Percentiles rank a stretch among this genome's conserved stretches.
Conservation (phyloP, 495 filamentous ascomycete genomes). For the Xylaria palmicola region DNA sequence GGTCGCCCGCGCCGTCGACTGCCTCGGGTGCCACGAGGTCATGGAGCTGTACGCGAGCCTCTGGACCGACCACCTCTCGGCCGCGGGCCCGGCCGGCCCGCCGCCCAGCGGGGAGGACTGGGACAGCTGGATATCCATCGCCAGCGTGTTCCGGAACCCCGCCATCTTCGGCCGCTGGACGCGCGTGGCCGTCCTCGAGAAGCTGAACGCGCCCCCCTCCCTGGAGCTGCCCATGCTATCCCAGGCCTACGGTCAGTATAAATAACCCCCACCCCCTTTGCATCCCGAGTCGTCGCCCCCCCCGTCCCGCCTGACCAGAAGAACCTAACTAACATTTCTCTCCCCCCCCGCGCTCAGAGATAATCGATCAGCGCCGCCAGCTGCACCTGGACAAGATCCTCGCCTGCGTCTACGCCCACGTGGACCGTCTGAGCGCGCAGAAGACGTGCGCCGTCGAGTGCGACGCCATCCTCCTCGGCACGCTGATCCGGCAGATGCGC, state of each 20-base stretch:
- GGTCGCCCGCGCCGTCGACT: slow-evolving; percentile 52
- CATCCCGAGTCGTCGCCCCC: not conserved
- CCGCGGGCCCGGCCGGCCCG: not conserved
- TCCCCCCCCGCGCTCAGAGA: too few species aligned
- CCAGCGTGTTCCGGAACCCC: not conserved
- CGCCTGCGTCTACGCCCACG: not conserved
- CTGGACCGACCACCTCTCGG: slow-evolving; percentile 35
- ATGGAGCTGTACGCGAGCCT: slow-evolving; percentile 43
- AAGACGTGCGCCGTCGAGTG: not conserved
- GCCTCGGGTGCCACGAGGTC: slow-evolving; percentile 48
- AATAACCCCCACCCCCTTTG: not conserved
- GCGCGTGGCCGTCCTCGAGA: slow-evolving; percentile 3
- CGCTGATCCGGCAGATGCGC: slow-evolving; percentile 2
- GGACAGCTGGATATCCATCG: slow-evolving; percentile 4
- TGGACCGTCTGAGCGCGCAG: not conserved
- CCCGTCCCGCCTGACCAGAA: too few species aligned
- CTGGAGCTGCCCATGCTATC: slow-evolving; percentile 1
- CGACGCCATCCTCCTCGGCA: slow-evolving; percentile 1
- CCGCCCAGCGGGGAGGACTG: too few species aligned
- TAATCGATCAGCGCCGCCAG: not conserved
- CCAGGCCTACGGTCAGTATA: not conserved
- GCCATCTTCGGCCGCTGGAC: not conserved
- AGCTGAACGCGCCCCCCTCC: not conserved
- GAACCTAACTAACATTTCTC: too few species aligned
- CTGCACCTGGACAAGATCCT: slow-evolving; percentile 3